phyloP scores from a whole-genome alignment of 768 basidiomycete species.

The Collybiopsis confluens region DNA sequence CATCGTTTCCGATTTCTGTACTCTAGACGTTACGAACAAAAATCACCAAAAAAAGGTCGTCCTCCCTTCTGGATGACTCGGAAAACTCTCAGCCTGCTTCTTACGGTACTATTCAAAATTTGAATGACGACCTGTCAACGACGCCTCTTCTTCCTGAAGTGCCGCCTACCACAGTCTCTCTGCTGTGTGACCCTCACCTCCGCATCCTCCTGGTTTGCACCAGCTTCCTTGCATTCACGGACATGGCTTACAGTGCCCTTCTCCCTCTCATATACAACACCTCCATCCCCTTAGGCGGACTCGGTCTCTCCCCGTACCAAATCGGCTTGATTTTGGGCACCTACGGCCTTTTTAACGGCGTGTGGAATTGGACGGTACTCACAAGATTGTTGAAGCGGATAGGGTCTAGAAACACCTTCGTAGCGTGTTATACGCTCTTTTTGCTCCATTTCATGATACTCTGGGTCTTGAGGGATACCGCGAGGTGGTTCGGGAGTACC shows the following conservation, averaged over 20 bases:
- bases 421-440: conserved; percentile 25
- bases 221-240: conserved; percentile 23
- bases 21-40: neutral
- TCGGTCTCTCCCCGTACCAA: conserved; percentile 43
- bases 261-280: conserved; percentile 34
- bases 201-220: conserved; percentile 21
- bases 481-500: conserved; percentile 27
- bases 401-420: conserved; percentile 51
- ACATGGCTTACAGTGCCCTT: conserved; percentile 24
- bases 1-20: neutral
- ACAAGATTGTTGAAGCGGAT: conserved; percentile 45
- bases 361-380: conserved; percentile 51
- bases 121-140: conserved; percentile 2
- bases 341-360: conserved; percentile 48
- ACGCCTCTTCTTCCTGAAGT: neutral
- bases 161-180: conserved; percentile 15
- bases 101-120: neutral
- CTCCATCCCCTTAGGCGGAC: conserved; percentile 46
- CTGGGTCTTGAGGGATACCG: conserved; percentile 15
- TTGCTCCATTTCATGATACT: conserved; percentile 17
- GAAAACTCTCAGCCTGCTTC: neutral
- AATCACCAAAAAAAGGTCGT: neutral
- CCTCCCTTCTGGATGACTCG: neutral
- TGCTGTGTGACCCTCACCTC: conserved; percentile 20
- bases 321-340: conserved; percentile 47